A percentile compares a stretch with the other conserved stretches of the same genome.
Evolutionary conservation across 257 asterid species (phyloP).

Genomic region (Solanum chilense): DNA sequence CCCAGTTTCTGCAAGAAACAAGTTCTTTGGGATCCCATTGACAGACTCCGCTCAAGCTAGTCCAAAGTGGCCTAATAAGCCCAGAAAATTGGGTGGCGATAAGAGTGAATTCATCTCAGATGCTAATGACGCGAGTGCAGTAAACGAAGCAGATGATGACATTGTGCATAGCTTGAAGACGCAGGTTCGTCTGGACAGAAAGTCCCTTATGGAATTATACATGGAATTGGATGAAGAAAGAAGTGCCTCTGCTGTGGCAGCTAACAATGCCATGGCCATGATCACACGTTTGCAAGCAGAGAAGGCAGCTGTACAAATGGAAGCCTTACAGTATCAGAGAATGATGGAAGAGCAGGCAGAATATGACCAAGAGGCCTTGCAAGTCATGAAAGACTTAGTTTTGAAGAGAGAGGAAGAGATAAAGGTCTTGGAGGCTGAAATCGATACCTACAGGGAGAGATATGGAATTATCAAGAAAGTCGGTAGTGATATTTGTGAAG

Average conservation of each 20-base stretch:
- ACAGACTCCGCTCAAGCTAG: constrained; percentile 72
- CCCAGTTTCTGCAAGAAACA: constrained; percentile 43
- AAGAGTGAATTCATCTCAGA: constrained; percentile 24
- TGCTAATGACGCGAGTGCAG: constrained; percentile 19
- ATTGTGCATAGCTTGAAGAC: constrained; percentile 21
- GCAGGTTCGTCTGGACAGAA: constrained; percentile 56
- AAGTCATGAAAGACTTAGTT: constrained; percentile 45
- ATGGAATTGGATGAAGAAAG: constrained; percentile 91
- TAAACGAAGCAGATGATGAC: constrained; percentile 33
- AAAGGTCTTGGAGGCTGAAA: constrained; percentile 45
- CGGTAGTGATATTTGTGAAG: constrained; percentile 60
- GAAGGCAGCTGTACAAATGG: constrained; percentile 96
- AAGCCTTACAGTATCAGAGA: constrained; percentile 89
- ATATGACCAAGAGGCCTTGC: constrained; percentile 71
- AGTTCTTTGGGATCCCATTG: constrained; percentile 45
- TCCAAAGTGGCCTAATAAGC: constrained; percentile 45
- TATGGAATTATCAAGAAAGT: constrained; percentile 35
- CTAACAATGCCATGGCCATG: constrained; percentile 97
- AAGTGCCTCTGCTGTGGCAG: constrained; percentile 83
- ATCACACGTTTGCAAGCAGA: constrained; percentile 84
- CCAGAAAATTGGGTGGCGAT: constrained; percentile 22
- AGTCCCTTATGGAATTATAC: constrained; percentile 59
- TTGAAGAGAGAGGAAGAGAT: constrained; percentile 56
- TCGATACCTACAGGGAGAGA: constrained; percentile 42
- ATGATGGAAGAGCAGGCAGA: constrained; percentile 98